Conservation (phyloP, 306 rosid genomes). For the barrel medic (Medicago truncatula) region DNA sequence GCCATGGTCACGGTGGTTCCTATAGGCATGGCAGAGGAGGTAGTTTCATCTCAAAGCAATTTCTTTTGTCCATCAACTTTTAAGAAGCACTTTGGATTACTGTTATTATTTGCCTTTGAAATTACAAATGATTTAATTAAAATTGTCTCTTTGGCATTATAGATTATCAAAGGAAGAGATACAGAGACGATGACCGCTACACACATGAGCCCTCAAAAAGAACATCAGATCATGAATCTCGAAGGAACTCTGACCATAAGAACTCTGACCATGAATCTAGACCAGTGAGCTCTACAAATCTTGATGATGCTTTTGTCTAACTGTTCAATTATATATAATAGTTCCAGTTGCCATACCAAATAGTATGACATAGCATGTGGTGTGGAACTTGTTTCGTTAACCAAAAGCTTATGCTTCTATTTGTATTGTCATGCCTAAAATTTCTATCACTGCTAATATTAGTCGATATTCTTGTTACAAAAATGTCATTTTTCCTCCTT, state of each 20-base stretch:
- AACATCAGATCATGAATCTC: slow-evolving; percentile 70
- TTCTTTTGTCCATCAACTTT: slow-evolving; percentile 21
- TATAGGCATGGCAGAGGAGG: slow-evolving; percentile 89
- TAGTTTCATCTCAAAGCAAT: slow-evolving; percentile 42
- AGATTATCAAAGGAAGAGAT: slow-evolving; percentile 78
- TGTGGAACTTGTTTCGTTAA: slow-evolving; percentile 22
- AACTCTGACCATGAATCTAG: slow-evolving; percentile 78
- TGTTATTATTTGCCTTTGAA: slow-evolving; percentile 10
- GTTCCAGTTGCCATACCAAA: slow-evolving; percentile 28
- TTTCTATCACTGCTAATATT: slow-evolving; percentile 1
- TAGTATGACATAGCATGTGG: neutral
- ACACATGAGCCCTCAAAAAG: slow-evolving; percentile 70
- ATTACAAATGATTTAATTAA: slow-evolving; percentile 8
- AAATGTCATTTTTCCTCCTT: neutral
- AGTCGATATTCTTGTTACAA: slow-evolving; percentile 4
- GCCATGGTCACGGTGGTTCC: slow-evolving; percentile 81
- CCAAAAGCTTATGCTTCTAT: slow-evolving; percentile 12
- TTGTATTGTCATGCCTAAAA: slow-evolving; percentile 1
- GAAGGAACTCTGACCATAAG: slow-evolving; percentile 68
- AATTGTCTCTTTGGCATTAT: slow-evolving; percentile 38
- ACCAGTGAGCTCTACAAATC: slow-evolving; percentile 63
- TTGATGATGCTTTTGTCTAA: slow-evolving; percentile 15
- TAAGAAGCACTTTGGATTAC: slow-evolving; percentile 29
- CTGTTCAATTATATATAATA: slow-evolving; percentile 20
- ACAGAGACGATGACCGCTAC: slow-evolving; percentile 83